Evolutionary conservation across 1,139 yeast genomes (phyloP).

Genomic region (Saccharomyces hybrid): DNA sequence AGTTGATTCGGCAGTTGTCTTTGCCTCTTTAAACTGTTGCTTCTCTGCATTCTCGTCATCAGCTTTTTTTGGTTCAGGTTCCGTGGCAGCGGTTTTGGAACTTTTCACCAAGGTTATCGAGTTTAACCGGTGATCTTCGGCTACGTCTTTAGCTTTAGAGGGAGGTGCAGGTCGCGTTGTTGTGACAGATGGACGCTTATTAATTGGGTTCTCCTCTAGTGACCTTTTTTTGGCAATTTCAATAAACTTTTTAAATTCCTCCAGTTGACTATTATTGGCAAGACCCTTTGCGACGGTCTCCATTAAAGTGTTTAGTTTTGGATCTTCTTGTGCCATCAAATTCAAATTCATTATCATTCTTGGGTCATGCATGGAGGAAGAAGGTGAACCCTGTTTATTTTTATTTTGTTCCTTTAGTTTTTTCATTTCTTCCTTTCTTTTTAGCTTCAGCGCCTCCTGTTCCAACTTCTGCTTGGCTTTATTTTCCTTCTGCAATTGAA

Average conservation of each 20-base stretch:
- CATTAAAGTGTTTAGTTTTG: constrained; percentile 63
- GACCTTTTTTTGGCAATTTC: constrained; percentile 73
- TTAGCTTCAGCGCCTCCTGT: constrained; percentile 15
- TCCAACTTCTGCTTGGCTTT: constrained; percentile 19
- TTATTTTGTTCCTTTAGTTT: constrained; percentile 15
- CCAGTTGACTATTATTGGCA: constrained; percentile 63
- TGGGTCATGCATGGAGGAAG: constrained; percentile 39
- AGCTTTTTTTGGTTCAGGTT: background rate
- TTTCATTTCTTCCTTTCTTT: constrained; percentile 18
- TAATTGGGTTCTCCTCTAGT: constrained; percentile 33
- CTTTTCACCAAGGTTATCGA: background rate
- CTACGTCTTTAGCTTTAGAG: constrained; percentile 3
- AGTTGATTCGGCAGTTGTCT: background rate
- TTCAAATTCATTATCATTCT: constrained; percentile 79
- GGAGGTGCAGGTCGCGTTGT: constrained; percentile 4
- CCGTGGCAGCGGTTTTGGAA: constrained; percentile 4
- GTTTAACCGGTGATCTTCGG: background rate
- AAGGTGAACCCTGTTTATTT: constrained; percentile 6
- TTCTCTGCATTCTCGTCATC: background rate
- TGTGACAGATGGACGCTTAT: constrained; percentile 9
- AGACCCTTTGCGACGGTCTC: constrained; percentile 73
- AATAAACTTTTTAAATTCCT: constrained; percentile 72
- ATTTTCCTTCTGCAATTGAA: constrained; percentile 13
- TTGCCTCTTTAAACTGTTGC: background rate
- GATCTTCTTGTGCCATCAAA: constrained; percentile 68